Evolutionary conservation across 345 rosid genomes (phyloP), one percentile per base, ranked within the genome.

Genomic region (Salix suchowensis): DNA sequence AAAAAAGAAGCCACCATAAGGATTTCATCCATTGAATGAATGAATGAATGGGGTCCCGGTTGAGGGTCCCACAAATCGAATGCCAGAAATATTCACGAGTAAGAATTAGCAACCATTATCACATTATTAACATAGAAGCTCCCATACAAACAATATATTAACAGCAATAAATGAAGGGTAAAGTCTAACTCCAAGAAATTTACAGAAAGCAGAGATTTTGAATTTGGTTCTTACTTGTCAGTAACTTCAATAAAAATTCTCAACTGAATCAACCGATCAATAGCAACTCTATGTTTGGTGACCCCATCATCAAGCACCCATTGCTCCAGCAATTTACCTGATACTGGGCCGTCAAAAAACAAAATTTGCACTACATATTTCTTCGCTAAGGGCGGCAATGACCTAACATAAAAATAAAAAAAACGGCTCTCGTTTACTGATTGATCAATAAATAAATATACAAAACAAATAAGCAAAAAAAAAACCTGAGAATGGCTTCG

Each of bases 401-500:
- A 96, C 92, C 98, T 95, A 77, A 73, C 15, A 62, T 54, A n/a
- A 6, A 61, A 4, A 52, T 24, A 62, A 15, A 12, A 68, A 5
- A 14, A 36, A 16, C 16, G 0, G 4, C 37, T n/a, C 24, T 13
- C 69, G 26, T 42, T 58, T 4, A 69, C 4, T 42, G 30, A 5
- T 70, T 44, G 37, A 30, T 7, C 15, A 21, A 21, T n/a, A 7
- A 34, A 66, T 5, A 44, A 40, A 23, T 24, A 26, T 34, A 68
- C 4, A 28, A 18, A 34, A 19, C 4, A 9, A 61, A 50, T 39
- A 18, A 55, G 13, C 32, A 30, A 39, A 61, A 48, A n/a, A 68
- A 62, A 18, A 62, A 91, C 97, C 98, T 91, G 88, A 96, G 94
- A 80, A 93, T 93, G 77, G 99, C 99, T 72, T 96, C 93, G 75